Evolutionary conservation across 2,329 filamentous ascomycete species (phyloP).

Genomic region (Scedosporium aurantiacum): DNA sequence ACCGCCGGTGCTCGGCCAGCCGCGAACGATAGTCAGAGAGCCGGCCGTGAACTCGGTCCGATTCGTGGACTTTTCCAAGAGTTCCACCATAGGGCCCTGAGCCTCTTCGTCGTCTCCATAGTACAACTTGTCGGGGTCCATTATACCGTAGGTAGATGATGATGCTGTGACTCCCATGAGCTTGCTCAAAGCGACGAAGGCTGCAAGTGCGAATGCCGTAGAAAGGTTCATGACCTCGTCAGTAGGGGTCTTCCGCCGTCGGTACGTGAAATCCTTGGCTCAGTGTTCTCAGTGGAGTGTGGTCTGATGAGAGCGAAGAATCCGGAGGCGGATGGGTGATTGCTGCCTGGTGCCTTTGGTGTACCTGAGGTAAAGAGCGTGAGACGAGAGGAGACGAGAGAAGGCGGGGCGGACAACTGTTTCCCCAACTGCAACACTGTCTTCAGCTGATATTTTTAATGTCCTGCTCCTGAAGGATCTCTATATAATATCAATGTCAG

Average conservation of each 20-base stretch:
- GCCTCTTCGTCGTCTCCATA: background rate
- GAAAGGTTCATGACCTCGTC: background rate
- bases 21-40: slow-evolving; percentile 1
- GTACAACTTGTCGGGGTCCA: background rate
- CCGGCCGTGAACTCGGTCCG: slow-evolving; percentile 1
- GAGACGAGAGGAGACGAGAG: background rate
- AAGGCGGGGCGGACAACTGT: background rate
- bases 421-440: background rate
- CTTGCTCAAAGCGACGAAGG: no score
- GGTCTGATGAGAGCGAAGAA: background rate
- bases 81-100: background rate
- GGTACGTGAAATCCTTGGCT: background rate
- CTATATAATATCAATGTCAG: background rate
- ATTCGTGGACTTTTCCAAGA: slow-evolving; percentile 1
- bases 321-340: background rate
- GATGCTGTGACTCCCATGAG: slow-evolving; percentile 1
- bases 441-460: background rate
- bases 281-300: background rate
- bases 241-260: slow-evolving; percentile 1
- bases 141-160: slow-evolving; percentile 1
- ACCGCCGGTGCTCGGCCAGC: slow-evolving; percentile 3
- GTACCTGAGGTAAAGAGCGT: background rate
- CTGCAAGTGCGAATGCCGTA: slow-evolving; percentile 1
- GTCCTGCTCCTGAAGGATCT: background rate
- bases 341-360: slow-evolving; percentile 1